phyloP scores from a whole-genome alignment of 2,329 filamentous ascomycete species.

The Aspergillus amoenus region DNA sequence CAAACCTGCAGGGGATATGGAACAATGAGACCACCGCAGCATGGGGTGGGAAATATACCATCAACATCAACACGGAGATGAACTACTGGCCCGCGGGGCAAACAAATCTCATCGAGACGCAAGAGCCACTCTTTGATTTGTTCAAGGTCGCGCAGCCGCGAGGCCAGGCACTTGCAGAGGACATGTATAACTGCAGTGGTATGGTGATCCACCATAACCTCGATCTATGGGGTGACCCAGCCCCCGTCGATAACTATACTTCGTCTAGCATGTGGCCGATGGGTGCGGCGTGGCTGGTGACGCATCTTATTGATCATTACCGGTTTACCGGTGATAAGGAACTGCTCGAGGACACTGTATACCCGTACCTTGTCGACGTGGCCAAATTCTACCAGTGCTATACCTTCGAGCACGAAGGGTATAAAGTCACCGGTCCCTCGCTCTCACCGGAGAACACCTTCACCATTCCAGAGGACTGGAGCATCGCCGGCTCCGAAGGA shows the following conservation, averaged over 20 bases:
- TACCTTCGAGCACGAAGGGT: constrained; percentile 1
- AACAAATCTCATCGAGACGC: constrained; percentile 2
- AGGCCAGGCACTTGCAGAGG: not conserved
- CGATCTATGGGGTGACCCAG: constrained; percentile 9
- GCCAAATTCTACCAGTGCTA: constrained; percentile 9
- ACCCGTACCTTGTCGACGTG: not conserved
- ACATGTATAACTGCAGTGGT: constrained; percentile 8
- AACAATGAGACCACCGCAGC: constrained; percentile 3
- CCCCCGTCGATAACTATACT: constrained; percentile 6
- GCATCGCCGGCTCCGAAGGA: not conserved
- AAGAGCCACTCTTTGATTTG: constrained; percentile 1
- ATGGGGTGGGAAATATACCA: constrained; percentile 10
- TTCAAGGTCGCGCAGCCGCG: not conserved
- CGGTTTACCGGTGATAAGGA: constrained; percentile 2
- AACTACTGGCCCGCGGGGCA: constrained; percentile 4
- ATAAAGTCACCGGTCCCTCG: constrained; percentile 1
- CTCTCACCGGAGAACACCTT: constrained; percentile 9
- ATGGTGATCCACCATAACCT: constrained; percentile 7
- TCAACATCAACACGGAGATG: constrained; percentile 9
- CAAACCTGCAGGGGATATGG: constrained; percentile 8
- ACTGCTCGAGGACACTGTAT: not conserved
- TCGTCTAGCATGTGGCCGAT: constrained; percentile 9
- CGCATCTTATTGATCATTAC: constrained; percentile 6
- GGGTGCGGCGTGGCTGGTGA: constrained; percentile 4
- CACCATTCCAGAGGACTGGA: not conserved